These are phyloP conservation scores for Eimeria zaria DNA, from an alignment of 169 alveolate species.

Conservation along the genomic window DNA sequence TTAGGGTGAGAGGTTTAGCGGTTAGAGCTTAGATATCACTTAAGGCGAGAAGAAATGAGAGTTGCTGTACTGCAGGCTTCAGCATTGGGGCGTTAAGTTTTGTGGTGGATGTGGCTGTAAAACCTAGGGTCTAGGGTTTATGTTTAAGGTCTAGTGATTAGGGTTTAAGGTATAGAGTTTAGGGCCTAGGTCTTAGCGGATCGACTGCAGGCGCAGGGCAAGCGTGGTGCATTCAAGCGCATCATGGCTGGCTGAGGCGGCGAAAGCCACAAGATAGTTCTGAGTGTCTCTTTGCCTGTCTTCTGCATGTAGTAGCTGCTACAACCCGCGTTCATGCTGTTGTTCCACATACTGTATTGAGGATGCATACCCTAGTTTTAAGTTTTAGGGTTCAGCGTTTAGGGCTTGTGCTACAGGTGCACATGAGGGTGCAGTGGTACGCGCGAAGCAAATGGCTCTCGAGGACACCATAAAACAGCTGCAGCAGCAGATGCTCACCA, in stretches of 20 bases:
- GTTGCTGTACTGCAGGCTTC: background rate
- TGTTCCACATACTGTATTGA: background rate
- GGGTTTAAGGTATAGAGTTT: background rate
- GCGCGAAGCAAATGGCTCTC: slow-evolving; percentile 13
- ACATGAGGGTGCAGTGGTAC: slow-evolving; percentile 40
- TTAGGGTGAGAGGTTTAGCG: background rate
- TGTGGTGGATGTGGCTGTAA: background rate
- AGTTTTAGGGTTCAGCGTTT: background rate
- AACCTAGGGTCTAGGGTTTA: background rate
- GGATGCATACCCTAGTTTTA: background rate
- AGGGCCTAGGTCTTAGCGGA: background rate
- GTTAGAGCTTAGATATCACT: background rate
- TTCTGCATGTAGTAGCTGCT: background rate
- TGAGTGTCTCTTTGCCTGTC: background rate
- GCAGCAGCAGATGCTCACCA: background rate
- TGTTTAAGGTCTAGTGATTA: background rate
- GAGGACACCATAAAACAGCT: slow-evolving; percentile 1
- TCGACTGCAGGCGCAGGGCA: too few species aligned
- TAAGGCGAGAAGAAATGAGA: background rate
- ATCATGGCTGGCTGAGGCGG: background rate
- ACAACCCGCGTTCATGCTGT: background rate
- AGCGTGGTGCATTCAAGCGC: background rate
- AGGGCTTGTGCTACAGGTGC: slow-evolving; percentile 33
- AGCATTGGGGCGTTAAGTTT: background rate
- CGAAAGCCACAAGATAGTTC: background rate